A percentile compares a stretch with the other conserved stretches of the same genome.
These are phyloP conservation scores for Globisporangium solare DNA, from an alignment of 352 stramenopile species.

Conservation along the genomic window DNA sequence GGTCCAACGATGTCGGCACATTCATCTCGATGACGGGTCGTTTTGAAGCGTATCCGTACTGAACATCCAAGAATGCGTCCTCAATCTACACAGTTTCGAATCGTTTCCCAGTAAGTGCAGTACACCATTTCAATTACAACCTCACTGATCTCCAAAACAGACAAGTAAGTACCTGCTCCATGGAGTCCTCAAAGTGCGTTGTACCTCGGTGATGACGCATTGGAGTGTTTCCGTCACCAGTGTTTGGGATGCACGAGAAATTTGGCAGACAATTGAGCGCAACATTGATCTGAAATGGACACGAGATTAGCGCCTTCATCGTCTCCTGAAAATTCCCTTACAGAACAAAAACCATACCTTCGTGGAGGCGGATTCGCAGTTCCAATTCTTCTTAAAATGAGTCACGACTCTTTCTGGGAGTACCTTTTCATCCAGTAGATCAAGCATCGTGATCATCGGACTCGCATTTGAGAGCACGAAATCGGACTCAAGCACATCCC, in stretches of 20 bases:
- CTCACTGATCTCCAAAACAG: background rate
- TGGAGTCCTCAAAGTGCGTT: slow-evolving; percentile 85
- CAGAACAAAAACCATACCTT: slow-evolving; percentile 33
- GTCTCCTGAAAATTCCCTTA: background rate
- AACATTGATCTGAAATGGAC: slow-evolving; percentile 77
- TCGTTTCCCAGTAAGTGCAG: no score
- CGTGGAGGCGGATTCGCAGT: slow-evolving; percentile 72
- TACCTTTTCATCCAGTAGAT: slow-evolving; percentile 58
- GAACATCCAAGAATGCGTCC: slow-evolving; percentile 78
- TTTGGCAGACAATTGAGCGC: slow-evolving; percentile 79
- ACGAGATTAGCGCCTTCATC: background rate
- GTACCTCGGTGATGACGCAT: slow-evolving; percentile 85
- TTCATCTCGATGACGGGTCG: slow-evolving; percentile 91
- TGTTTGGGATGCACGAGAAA: slow-evolving; percentile 78
- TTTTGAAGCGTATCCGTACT: slow-evolving; percentile 57
- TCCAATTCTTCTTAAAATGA: slow-evolving; percentile 80
- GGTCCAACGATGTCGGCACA: slow-evolving; percentile 82
- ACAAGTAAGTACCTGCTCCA: slow-evolving; percentile 39
- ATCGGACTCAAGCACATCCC: slow-evolving; percentile 44
- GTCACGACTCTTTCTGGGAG: slow-evolving; percentile 51
- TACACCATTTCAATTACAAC: background rate
- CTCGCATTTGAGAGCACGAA: slow-evolving; percentile 80
- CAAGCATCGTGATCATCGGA: slow-evolving; percentile 77
- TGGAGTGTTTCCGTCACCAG: slow-evolving; percentile 39
- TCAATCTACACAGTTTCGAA: slow-evolving; percentile 61